Percentiles rank a stretch among this genome's conserved stretches.
These are phyloP conservation scores for carrot (Daucus carota) DNA, from an alignment of 129 eudicot genomes.

Conservation along the genomic window DNA sequence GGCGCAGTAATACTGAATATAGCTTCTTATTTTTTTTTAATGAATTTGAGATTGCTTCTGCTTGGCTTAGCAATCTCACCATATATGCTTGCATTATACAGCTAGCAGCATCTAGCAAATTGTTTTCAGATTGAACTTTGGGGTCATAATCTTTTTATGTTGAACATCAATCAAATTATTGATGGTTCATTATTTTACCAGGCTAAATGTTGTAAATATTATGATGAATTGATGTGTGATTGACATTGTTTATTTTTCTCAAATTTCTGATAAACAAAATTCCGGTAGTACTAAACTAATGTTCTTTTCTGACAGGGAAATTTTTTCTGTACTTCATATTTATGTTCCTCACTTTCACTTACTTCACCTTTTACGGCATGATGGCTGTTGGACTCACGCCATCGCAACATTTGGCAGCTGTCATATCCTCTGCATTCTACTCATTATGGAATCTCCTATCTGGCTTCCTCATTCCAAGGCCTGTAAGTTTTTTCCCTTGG, in stretches of 20 bases:
- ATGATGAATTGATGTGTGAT: neutral
- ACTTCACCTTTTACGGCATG: constrained; percentile 87
- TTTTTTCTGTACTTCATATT: constrained; percentile 55
- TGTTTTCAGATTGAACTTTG: neutral
- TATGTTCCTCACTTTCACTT: constrained; percentile 79
- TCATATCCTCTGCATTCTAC: constrained; percentile 75
- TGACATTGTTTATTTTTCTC: neutral
- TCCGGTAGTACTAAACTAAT: neutral
- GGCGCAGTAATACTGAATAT: neutral
- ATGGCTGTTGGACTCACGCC: constrained; percentile 90
- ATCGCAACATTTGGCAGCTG: constrained; percentile 72
- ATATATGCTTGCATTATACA: too few species aligned
- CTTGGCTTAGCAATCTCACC: neutral
- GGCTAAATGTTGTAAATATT: neutral
- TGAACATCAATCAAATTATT: neutral
- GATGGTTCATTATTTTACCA: neutral
- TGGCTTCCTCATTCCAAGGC: constrained; percentile 81
- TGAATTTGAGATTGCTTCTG: neutral
- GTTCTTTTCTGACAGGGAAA: constrained; percentile 35
- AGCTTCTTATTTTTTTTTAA: too few species aligned
- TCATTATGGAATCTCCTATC: constrained; percentile 89
- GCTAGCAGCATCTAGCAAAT: neutral
- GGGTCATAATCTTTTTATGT: neutral
- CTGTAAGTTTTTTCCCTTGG: constrained; percentile 30
- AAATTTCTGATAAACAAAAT: neutral